Evolutionary conservation across 2,329 filamentous ascomycete species (phyloP), one percentile per base, ranked within the genome.

Genomic region (Cladosporium sp.): DNA sequence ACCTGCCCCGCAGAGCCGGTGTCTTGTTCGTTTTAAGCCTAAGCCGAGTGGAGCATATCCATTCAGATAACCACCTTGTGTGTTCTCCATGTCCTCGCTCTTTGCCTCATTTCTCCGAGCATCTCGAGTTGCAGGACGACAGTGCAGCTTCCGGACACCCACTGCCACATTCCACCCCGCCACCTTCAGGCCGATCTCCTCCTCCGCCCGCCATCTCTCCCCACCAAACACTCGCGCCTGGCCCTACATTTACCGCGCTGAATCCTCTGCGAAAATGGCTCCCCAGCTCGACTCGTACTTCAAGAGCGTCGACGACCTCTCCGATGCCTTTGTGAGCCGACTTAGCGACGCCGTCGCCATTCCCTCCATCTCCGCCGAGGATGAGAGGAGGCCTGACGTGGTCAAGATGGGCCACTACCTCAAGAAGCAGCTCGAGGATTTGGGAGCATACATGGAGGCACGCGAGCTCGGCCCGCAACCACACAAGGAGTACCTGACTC

Each of bases 371-470:
- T 97, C 93, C 34, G 90, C 93, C 48, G 92, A 97, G 62, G 91
- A 94, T 70, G 87, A 88, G 66, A 87, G 90, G 70, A 87, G 94
- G 60, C 87, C 87, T 56, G 92, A 99, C 81, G 94, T 99, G 62
- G 85, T 99, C 70, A 90, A 88, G 74, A 99, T 99, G 94, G 94
- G 90, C 67, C 82, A 96, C 69, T 99, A 88, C 74, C 88, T 99
- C 62, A 90, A 87, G 63, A 79, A 81, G 53, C 90, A 97, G 79
- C 86, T 99, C 65, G 87, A 87, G 75, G 78, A 80, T 19, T 84
- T 99, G 24, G 94, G 94, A 60, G 94, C 92, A 63, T 82, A 88
- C 64, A 92, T 97, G 64, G 87, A 97, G 78, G 84, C 93, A 68
- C 87, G 93, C 56, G 84, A 86, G 25, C 83, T 97, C 12, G 94